Percentiles rank a stretch among this genome's conserved stretches.
These are phyloP conservation scores for Triticum timopheevii DNA, from an alignment of 176 grass and related monocot species.

Conservation along the genomic window DNA sequence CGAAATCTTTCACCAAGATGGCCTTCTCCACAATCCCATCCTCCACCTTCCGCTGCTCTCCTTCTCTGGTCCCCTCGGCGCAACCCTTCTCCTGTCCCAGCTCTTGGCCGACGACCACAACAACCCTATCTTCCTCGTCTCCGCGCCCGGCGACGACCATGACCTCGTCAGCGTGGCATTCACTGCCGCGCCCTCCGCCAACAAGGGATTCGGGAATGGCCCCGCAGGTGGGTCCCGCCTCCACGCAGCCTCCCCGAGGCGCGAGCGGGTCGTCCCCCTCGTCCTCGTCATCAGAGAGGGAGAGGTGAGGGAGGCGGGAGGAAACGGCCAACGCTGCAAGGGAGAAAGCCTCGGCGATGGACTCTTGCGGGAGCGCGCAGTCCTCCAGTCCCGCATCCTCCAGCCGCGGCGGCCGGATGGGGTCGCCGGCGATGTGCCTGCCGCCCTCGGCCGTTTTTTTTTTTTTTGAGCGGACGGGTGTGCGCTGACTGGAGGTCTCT, in stretches of 20 bases:
- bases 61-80: constrained; percentile 12
- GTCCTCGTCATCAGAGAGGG: constrained; percentile 21
- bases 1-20: constrained; percentile 32
- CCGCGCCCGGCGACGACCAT: constrained; percentile 7
- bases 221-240: not conserved
- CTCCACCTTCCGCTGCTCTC: not conserved
- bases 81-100: constrained; percentile 19
- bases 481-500: too few relatives aligned
- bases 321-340: constrained; percentile 49
- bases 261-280: not conserved
- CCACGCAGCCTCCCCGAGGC: constrained; percentile 6
- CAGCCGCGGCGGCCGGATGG: constrained; percentile 6
- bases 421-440: not conserved
- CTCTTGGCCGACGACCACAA: constrained; percentile 32
- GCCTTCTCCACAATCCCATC: not conserved
- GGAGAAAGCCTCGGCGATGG: constrained; percentile 80
- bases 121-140: constrained; percentile 9
- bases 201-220: constrained; percentile 24
- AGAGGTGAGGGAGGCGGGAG: constrained; percentile 27
- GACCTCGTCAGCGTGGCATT: constrained; percentile 11
- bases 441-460: not conserved
- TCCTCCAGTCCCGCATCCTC: constrained; percentile 89
- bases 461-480: too few relatives aligned
- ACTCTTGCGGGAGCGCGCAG: constrained; percentile 82
- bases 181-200: not conserved